Percentiles rank a stretch among this genome's conserved stretches.
Conservation (phyloP, 139 green algal genomes). For the Tetratostichococcus sp. region DNA sequence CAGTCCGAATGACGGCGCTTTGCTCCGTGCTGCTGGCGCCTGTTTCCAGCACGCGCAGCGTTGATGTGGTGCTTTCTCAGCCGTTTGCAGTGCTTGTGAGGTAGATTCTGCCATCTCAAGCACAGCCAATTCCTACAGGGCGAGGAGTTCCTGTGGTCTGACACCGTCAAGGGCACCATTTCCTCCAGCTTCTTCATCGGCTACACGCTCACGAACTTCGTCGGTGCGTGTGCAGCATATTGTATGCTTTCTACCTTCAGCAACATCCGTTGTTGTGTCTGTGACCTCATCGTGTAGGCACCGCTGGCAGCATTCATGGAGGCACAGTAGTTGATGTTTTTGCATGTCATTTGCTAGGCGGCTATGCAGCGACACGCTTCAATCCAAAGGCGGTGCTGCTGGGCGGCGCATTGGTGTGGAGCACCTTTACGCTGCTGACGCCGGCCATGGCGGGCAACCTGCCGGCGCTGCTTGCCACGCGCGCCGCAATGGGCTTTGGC, state of each 20-base stretch:
- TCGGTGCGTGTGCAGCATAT: conserved; percentile 4
- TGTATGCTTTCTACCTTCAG: too few relatives aligned
- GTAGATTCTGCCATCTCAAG: too few relatives aligned
- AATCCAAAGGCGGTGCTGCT: conserved; percentile 57
- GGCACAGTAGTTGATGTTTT: too few relatives aligned
- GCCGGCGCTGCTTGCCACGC: conserved; percentile 18
- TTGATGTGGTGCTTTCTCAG: too few relatives aligned
- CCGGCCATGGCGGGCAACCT: conserved; percentile 33
- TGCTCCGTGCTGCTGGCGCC: too few relatives aligned
- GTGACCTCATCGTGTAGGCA: too few relatives aligned
- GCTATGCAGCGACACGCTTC: conserved; percentile 43
- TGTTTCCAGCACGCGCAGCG: too few relatives aligned
- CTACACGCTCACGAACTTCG: conserved; percentile 69
- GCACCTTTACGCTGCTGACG: conserved; percentile 70
- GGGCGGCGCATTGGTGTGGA: conserved; percentile 67
- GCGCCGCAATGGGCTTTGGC: conserved; percentile 63
- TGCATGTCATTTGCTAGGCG: conserved; percentile 15
- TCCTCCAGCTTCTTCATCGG: conserved; percentile 25
- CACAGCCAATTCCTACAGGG: too few relatives aligned
- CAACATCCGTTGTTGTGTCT: not conserved
- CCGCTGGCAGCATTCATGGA: too few relatives aligned
- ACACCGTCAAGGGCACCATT: conserved; percentile 1
- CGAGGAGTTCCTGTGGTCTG: conserved; percentile 58
- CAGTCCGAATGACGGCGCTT: too few relatives aligned
- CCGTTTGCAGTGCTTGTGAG: too few relatives aligned